A percentile compares a stretch with the other conserved stretches of the same genome.
Conservation (phyloP, 164 flowering plant genomes). For the Tetracentron sinense region DNA sequence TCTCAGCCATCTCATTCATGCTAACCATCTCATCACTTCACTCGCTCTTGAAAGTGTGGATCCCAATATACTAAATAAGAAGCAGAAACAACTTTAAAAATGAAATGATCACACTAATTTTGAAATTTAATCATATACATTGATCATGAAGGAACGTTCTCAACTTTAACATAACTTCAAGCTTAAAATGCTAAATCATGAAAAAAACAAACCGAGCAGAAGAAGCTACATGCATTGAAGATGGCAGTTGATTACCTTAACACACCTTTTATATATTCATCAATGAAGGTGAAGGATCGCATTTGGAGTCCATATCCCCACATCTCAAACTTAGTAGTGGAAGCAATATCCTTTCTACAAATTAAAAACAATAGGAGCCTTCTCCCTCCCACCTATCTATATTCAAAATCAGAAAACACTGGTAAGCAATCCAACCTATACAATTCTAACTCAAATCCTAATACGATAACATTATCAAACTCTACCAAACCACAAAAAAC, state of each 20-base stretch:
- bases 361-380: conserved; percentile 99
- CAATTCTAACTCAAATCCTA: background rate
- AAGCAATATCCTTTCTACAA: conserved; percentile 83
- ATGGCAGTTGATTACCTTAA: conserved; percentile 50
- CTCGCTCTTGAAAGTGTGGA: conserved; percentile 93
- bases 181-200: too few relatives aligned
- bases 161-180: too few relatives aligned
- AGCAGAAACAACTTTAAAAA: conserved; percentile 6
- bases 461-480: background rate
- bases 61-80: conserved; percentile 80
- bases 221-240: too few relatives aligned
- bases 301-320: conserved; percentile 99
- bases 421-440: background rate
- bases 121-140: too few relatives aligned
- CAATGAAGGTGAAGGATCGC: conserved; percentile 95
- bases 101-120: too few relatives aligned
- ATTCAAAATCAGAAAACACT: too few relatives aligned
- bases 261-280: conserved; percentile 96
- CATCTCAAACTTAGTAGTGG: conserved; percentile 93
- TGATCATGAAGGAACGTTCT: too few relatives aligned
- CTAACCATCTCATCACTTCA: conserved; percentile 98
- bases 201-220: too few relatives aligned
- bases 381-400: conserved; percentile 82
- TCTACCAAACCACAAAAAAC: background rate
- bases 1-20: conserved; percentile 99